Percentiles rank a stretch among this genome's conserved stretches.
Conservation (phyloP, 2,329 filamentous ascomycete species). For the Pseudohalonectria lignicola region DNA sequence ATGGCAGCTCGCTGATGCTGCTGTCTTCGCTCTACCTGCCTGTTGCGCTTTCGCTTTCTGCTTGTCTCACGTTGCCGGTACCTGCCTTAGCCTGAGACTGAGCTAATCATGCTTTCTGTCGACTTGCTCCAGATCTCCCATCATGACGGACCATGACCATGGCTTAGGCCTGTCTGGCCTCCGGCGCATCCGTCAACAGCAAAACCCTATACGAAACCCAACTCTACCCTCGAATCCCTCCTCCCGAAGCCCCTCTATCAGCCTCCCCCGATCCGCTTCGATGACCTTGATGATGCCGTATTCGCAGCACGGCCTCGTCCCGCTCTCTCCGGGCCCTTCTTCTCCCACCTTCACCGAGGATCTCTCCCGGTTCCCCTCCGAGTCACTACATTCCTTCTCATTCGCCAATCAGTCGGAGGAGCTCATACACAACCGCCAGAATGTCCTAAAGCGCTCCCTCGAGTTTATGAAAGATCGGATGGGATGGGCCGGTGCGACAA, state of each 20-base stretch:
- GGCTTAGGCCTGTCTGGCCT: slow-evolving; percentile 77
- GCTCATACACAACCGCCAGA: slow-evolving; percentile 81
- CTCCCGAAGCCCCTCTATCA: slow-evolving; percentile 47
- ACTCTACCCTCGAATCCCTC: slow-evolving; percentile 55
- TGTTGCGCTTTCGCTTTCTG: too few relatives aligned
- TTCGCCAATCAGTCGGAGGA: slow-evolving; percentile 95
- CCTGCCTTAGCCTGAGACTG: too few relatives aligned
- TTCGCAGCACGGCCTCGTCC: slow-evolving; percentile 22
- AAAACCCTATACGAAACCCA: slow-evolving; percentile 55
- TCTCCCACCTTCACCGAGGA: slow-evolving; percentile 81
- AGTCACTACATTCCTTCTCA: slow-evolving; percentile 95
- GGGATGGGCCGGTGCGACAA: slow-evolving; percentile 58
- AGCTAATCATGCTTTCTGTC: too few relatives aligned
- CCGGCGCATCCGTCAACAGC: slow-evolving; percentile 87
- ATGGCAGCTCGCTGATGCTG: too few relatives aligned
- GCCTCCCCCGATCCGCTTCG: slow-evolving; percentile 57
- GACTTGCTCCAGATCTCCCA: slow-evolving; percentile 52
- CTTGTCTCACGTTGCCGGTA: too few relatives aligned
- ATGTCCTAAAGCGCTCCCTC: slow-evolving; percentile 82
- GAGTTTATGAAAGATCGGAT: slow-evolving; percentile 94
- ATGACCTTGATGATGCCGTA: slow-evolving; percentile 52
- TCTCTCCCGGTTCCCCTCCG: slow-evolving; percentile 81
- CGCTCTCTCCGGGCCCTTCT: slow-evolving; percentile 48
- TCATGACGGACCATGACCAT: slow-evolving; percentile 80
- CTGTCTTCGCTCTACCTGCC: too few relatives aligned